These are phyloP conservation scores for Citeromyces siamensis DNA, from an alignment of 1,139 yeast genomes.

Conservation along the genomic window DNA sequence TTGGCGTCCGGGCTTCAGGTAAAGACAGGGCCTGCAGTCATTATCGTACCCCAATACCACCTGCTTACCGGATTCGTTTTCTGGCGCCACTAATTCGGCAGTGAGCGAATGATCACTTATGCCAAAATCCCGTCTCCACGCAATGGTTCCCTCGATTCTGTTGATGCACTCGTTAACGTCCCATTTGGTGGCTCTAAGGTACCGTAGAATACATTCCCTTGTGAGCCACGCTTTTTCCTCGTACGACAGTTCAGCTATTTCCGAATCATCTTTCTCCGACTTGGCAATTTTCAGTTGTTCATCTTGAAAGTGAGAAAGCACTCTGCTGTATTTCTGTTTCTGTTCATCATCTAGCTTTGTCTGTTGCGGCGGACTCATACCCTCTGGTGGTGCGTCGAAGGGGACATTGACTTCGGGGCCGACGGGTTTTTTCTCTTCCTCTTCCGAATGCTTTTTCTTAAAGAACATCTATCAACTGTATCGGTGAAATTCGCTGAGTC, in stretches of 20 bases:
- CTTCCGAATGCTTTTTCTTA: constrained; percentile 15
- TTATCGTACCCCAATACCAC: constrained; percentile 82
- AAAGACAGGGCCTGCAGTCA: constrained; percentile 81
- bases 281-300: constrained; percentile 21
- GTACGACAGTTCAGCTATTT: constrained; percentile 26
- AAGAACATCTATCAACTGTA: constrained; percentile 15
- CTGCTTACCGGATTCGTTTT: constrained; percentile 82
- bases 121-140: constrained; percentile 93
- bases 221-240: constrained; percentile 86
- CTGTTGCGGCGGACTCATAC: constrained; percentile 38
- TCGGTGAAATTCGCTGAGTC: neutral
- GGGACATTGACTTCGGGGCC: constrained; percentile 25
- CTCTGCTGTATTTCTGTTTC: constrained; percentile 39
- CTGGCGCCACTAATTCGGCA: constrained; percentile 51
- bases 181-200: constrained; percentile 91
- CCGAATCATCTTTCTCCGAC: constrained; percentile 24
- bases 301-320: constrained; percentile 43
- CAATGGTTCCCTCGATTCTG: constrained; percentile 62
- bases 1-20: constrained; percentile 85
- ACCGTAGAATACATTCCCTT: constrained; percentile 77
- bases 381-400: constrained; percentile 34
- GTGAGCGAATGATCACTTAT: constrained; percentile 32
- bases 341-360: constrained; percentile 40
- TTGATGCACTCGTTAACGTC: constrained; percentile 53
- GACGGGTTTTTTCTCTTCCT: constrained; percentile 13